These are phyloP conservation scores for Lentinus tigrinus DNA, from an alignment of 768 basidiomycete genomes.

Conservation along the genomic window DNA sequence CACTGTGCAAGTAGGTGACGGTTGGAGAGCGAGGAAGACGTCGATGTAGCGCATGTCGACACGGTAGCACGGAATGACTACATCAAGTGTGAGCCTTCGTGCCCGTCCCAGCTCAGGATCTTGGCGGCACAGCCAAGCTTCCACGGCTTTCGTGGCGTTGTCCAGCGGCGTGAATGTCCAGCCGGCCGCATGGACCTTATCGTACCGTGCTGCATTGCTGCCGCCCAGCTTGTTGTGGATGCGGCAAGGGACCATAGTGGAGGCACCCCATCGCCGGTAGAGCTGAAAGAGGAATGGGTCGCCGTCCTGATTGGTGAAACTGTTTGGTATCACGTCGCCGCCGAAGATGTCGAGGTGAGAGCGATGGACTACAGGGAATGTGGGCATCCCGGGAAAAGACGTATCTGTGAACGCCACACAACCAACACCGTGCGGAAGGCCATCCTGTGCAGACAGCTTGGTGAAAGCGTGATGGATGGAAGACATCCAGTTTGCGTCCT, in stretches of 20 bases:
- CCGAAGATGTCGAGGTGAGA: conserved; percentile 56
- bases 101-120: conserved; percentile 19
- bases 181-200: conserved; percentile 39
- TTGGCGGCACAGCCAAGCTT: conserved; percentile 34
- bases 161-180: conserved; percentile 53
- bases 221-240: conserved; percentile 50
- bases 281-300: conserved; percentile 60
- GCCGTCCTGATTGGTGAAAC: conserved; percentile 59
- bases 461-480: conserved; percentile 39
- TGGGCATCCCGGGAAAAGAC: conserved; percentile 60
- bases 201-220: conserved; percentile 44
- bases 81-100: conserved; percentile 49
- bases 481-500: conserved; percentile 54
- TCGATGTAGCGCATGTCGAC: conserved; percentile 46
- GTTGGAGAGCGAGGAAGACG: conserved; percentile 42
- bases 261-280: conserved; percentile 55
- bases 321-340: conserved; percentile 47
- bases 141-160: conserved; percentile 36
- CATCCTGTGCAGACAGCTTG: conserved; percentile 28
- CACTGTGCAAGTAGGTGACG: conserved; percentile 41
- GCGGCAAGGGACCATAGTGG: conserved; percentile 42
- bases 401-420: conserved; percentile 57
- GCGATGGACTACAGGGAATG: conserved; percentile 56
- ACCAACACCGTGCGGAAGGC: conserved; percentile 47
- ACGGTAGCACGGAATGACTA: conserved; percentile 57